Conservation (phyloP, 345 rosid species). For the Ceriops tagal region DNA sequence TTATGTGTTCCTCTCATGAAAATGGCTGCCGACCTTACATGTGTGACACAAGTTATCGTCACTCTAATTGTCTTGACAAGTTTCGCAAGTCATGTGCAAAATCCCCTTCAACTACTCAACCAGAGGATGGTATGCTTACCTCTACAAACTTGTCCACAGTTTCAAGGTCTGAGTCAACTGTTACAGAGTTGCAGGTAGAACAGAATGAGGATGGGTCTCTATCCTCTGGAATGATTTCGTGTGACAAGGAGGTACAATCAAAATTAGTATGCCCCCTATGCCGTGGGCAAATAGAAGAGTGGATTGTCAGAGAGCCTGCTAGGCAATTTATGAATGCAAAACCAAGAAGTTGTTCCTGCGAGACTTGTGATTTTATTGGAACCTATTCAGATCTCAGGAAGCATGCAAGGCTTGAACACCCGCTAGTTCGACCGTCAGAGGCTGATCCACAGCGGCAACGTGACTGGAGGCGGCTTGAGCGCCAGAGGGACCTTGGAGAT, state of each 20-base stretch:
- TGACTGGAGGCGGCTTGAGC: conserved; percentile 92
- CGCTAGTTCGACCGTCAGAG: conserved; percentile 78
- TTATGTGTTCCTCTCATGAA: conserved; percentile 81
- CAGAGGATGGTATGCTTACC: conserved; percentile 32
- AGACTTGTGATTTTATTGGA: conserved; percentile 73
- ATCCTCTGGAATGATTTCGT: conserved; percentile 19
- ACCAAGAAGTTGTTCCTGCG: conserved; percentile 79
- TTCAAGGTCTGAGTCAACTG: conserved; percentile 27
- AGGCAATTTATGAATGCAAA: conserved; percentile 83
- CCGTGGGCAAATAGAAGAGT: conserved; percentile 78
- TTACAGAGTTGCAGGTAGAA: conserved; percentile 36
- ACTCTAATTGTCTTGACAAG: conserved; percentile 94
- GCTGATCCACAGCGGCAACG: conserved; percentile 89
- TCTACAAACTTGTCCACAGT: conserved; percentile 17
- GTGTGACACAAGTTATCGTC: conserved; percentile 98
- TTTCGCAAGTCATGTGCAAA: conserved; percentile 61
- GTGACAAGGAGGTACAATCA: conserved; percentile 37
- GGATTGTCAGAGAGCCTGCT: conserved; percentile 68
- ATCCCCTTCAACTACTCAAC: conserved; percentile 26
- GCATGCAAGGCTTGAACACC: conserved; percentile 87
- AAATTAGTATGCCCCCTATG: conserved; percentile 83
- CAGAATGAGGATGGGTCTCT: conserved; percentile 29
- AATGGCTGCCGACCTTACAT: conserved; percentile 94
- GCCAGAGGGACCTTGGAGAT: conserved; percentile 93
- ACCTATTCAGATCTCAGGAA: conserved; percentile 78